Base-by-base conservation (phyloP, 441 rosid genomes). In the Eruca vesicaria region DNA sequence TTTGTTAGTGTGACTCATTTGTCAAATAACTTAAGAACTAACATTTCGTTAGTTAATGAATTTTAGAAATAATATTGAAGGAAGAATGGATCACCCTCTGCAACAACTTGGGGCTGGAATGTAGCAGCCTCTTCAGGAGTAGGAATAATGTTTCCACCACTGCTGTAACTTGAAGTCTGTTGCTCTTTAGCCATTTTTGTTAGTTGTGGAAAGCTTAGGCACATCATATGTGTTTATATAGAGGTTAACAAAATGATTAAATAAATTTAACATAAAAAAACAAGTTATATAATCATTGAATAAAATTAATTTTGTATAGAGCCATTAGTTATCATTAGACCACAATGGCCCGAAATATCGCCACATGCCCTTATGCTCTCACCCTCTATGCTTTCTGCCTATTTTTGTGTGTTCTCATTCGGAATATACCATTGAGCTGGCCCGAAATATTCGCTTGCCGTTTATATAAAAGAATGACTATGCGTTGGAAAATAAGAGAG, bases 81-180 rank as follows among this genome's bases (percentile, higher is more conserved):
- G 33, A 61, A 68, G 16, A 28, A 36, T 9, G 20, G 20, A 43
- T 64, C 5, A 74, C 82, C 82, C 60, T 69, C 68, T 19, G 58
- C 60, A 2, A 79, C 79, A 53, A 71, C 68, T 61, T 79, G 71
- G 28, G 55, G 82, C 2, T 75, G 58, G 59, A 79, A 74, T 1
- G 76, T 21, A 38, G 76, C 79, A 65, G 71, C 82, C 61, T 79
- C 76, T 66, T 79, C 82, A 26, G 82, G 82, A 21, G 61, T 56
- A 56, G 82, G 65, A 66, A 79, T 60, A 7, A 26, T 31, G 61
- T 59, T 64, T 65, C 63, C 78, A 60, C 81, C 77, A 67, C 33
- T 78, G 60, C 9, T 72, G 59, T 29, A 33, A 66, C 9, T 33
- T 66, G 67, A 56, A 20, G 18, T 45, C 32, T 70, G 43, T 76